Evolutionary conservation across 371 early-diverging fungal species (phyloP), one percentile per base, ranked within the genome.

Genomic region (Funneliformis caledonium): DNA sequence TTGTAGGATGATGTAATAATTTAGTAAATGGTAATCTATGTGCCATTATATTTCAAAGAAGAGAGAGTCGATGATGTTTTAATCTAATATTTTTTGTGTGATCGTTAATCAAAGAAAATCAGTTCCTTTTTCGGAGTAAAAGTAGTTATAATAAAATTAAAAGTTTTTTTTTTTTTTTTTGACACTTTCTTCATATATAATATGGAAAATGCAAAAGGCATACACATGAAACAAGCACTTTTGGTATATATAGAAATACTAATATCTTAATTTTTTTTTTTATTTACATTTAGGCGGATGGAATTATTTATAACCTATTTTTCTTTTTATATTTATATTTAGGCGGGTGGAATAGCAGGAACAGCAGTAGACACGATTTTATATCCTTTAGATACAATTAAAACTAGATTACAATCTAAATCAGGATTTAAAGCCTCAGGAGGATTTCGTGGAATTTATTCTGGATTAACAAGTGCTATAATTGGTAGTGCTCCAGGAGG

Each of bases 361-460:
- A 94, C 93, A 33, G 91, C 93, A 3, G 95, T 98, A 19, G 98
- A 98, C 84, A 93, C 95, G 22, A 91, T 89, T 10, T 85, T 97
- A 59, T 98, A 93, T 79, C 98, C 98, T 9, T 87, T 98, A 64
- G 97, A 98, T 86, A 98, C 98, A 22, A 92, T 98, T 83, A 97
- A 98, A 87, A 97, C 97, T 9, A 87, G 95, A 52, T 86, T 95
- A 83, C 98, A 98, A 87, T 93, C 97, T 14, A 90, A 91, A 81
- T 90, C 89, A 50, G 98, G 98, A 33, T 98, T 98, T 81, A 84
- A 89, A 33, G 93, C 92, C 10, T 91, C 96, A 33, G 98, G 98
- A 64, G 98, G 97, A 26, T 96, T 97, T 88, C 89, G 90, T 70
- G 96, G 97, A 33, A 91, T 98, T 67, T 98, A 97, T 84, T 91